phyloP scores from a whole-genome alignment of 345 rosid species.

The Rhodamnia argentea region DNA sequence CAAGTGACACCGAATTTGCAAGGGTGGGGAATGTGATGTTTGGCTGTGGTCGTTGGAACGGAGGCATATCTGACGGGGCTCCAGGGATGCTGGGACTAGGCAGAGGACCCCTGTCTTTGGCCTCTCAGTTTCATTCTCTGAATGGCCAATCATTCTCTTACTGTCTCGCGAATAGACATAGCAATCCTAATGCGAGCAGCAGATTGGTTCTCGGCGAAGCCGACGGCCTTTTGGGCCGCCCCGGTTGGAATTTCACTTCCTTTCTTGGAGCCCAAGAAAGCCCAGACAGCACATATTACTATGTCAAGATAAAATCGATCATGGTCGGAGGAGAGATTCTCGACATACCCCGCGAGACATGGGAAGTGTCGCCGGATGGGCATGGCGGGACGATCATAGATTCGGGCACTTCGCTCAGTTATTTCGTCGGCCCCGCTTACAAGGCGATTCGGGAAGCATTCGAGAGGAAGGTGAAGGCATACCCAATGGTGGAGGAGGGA shows the following conservation, averaged over 20 bases:
- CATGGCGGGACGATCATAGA: conserved; percentile 81
- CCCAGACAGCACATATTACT: conserved; percentile 59
- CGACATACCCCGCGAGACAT: conserved; percentile 57
- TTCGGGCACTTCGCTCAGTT: conserved; percentile 70
- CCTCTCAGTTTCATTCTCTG: conserved; percentile 74
- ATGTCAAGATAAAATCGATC: conserved; percentile 60
- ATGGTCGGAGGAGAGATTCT: conserved; percentile 52
- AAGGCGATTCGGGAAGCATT: conserved; percentile 50
- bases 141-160: conserved; percentile 83
- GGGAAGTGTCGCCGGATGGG: conserved; percentile 56
- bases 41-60: conserved; percentile 94
- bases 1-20: conserved; percentile 30
- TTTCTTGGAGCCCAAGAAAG: conserved; percentile 44
- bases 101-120: conserved; percentile 77
- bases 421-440: conserved; percentile 63
- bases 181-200: conserved; percentile 61
- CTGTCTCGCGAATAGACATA: conserved; percentile 67
- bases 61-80: conserved; percentile 78
- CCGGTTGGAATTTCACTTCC: conserved; percentile 62
- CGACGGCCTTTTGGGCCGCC: conserved; percentile 37
- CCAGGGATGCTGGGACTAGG: conserved; percentile 85
- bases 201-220: conserved; percentile 84
- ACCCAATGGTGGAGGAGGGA: conserved; percentile 31
- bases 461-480: conserved; percentile 44
- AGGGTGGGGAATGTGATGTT: conserved; percentile 67